Evolutionary conservation across 495 filamentous ascomycete genomes (phyloP).

Genomic region (Jackrogersella minutella): DNA sequence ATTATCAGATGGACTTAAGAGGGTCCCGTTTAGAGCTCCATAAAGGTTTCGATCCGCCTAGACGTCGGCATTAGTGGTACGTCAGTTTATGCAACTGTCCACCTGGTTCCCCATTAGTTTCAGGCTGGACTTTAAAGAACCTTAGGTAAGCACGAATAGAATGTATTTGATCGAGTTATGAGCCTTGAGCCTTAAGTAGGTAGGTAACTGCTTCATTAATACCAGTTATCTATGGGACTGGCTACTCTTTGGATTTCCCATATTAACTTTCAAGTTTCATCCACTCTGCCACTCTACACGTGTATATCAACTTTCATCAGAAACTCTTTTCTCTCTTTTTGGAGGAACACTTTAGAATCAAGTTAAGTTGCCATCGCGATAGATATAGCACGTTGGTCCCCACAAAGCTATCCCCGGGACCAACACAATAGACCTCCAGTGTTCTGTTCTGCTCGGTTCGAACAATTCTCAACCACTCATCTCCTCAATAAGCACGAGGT

Average conservation of each 20-base stretch:
- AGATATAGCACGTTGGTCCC: not conserved
- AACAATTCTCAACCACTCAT: conserved; percentile 26
- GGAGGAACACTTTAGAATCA: not conserved
- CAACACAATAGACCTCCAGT: conserved; percentile 12
- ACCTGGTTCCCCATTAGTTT: too few relatives aligned
- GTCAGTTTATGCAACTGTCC: not conserved
- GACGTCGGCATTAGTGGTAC: conserved; percentile 11
- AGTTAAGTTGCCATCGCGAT: not conserved
- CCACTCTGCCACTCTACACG: too few relatives aligned
- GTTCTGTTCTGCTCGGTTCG: not conserved
- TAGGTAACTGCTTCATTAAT: not conserved
- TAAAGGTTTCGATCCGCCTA: conserved; percentile 5
- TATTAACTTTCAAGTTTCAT: not conserved
- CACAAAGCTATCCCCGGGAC: conserved; percentile 2
- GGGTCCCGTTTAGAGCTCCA: conserved; percentile 2
- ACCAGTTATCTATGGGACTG: not conserved
- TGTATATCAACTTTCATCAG: not conserved
- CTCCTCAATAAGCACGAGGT: conserved; percentile 29
- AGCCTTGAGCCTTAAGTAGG: too few relatives aligned
- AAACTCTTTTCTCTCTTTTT: not conserved
- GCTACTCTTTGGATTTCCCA: not conserved
- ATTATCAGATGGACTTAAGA: conserved; percentile 30
- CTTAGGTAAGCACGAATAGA: too few relatives aligned
- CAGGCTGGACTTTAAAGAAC: too few relatives aligned
- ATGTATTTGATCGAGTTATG: too few relatives aligned